Evolutionary conservation across 805 yeast species (phyloP).

Genomic region (Candida ovalis): DNA sequence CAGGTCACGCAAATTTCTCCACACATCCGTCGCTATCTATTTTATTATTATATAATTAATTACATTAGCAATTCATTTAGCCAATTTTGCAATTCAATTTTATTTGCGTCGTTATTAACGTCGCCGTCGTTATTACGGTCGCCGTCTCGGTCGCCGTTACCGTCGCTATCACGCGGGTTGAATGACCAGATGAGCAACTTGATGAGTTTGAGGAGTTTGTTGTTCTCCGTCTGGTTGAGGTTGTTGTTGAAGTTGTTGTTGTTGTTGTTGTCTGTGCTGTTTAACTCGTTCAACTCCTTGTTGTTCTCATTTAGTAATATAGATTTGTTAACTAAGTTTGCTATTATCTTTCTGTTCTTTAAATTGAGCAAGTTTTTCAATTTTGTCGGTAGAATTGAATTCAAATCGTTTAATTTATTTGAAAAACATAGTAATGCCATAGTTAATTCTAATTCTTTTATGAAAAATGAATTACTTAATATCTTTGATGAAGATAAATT

Average conservation of each 20-base stretch:
- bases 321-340: conserved; percentile 65
- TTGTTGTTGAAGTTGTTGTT: conserved; percentile 7
- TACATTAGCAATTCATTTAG: background rate
- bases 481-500: conserved; percentile 36
- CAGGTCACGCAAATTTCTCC: background rate
- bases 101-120: background rate
- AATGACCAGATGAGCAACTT: conserved; percentile 27
- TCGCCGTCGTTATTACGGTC: no score
- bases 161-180: background rate
- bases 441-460: conserved; percentile 73
- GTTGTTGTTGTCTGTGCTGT: background rate
- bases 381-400: conserved; percentile 46
- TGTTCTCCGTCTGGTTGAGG: conserved; percentile 17
- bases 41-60: no score
- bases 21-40: background rate
- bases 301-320: conserved; percentile 40
- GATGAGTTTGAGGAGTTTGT: conserved; percentile 23
- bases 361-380: conserved; percentile 55
- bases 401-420: conserved; percentile 24
- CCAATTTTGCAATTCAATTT: background rate
- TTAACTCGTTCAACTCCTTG: conserved; percentile 16
- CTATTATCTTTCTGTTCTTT: conserved; percentile 60
- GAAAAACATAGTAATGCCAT: conserved; percentile 73
- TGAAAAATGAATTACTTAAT: conserved; percentile 44
- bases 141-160: no score